Conservation (phyloP, 2,329 filamentous ascomycete genomes). For the Pseudocercospora vitis region DNA sequence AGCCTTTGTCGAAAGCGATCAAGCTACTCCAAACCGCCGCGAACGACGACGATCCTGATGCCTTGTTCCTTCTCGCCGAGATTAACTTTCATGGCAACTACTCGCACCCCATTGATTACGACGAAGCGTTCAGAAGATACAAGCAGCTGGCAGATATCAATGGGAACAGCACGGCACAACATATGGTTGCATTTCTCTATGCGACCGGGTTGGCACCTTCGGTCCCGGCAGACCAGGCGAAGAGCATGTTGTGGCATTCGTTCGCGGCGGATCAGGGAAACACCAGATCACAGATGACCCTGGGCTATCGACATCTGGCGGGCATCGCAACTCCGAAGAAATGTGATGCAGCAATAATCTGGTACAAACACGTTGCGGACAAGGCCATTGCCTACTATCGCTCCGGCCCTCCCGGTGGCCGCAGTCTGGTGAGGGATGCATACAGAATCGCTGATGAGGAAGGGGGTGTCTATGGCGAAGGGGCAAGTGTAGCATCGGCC, state of each 20-base stretch:
- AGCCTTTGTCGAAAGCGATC: slow-evolving; percentile 58
- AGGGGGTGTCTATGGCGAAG: slow-evolving; percentile 92
- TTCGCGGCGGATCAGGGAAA: slow-evolving; percentile 85
- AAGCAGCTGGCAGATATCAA: slow-evolving; percentile 70
- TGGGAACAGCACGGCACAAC: slow-evolving; percentile 89
- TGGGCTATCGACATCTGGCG: slow-evolving; percentile 79
- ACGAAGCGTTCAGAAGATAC: slow-evolving; percentile 78
- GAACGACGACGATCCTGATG: slow-evolving; percentile 66
- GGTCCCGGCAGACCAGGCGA: slow-evolving; percentile 82
- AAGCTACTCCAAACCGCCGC: slow-evolving; percentile 60
- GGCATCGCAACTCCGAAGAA: slow-evolving; percentile 83
- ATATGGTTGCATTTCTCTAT: slow-evolving; percentile 95
- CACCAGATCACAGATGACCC: slow-evolving; percentile 86
- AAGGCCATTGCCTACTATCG: slow-evolving; percentile 87
- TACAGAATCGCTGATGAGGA: slow-evolving; percentile 86
- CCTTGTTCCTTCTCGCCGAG: slow-evolving; percentile 84
- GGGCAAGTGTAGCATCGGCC: slow-evolving; percentile 84
- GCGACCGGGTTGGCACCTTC: slow-evolving; percentile 84
- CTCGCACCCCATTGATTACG: slow-evolving; percentile 79
- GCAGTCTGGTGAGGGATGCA: slow-evolving; percentile 71
- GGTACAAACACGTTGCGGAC: slow-evolving; percentile 91
- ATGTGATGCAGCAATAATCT: slow-evolving; percentile 80
- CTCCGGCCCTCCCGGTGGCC: slow-evolving; percentile 86
- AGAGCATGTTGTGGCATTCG: slow-evolving; percentile 88
- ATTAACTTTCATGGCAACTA: slow-evolving; percentile 98